Percentiles rank a stretch among this genome's conserved stretches.
Conservation (phyloP, 768 basidiomycete species). For the Lactifluus subvellereus region DNA sequence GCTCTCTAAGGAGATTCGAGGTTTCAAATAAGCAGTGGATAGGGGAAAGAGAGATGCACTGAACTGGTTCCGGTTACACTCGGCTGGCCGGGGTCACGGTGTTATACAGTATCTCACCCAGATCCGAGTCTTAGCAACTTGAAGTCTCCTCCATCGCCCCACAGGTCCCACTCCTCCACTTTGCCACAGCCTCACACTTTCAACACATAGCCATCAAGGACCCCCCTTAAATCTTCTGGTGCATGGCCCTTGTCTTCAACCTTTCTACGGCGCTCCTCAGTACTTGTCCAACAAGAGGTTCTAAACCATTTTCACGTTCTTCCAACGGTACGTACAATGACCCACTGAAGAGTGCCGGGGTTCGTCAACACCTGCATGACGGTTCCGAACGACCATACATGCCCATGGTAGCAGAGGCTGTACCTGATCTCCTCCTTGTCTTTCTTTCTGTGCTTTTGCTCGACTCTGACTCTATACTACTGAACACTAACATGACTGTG, state of each 20-base stretch:
- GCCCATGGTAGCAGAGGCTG: not conserved
- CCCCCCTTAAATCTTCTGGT: constrained; percentile 30
- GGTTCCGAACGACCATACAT: not conserved
- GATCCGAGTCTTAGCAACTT: constrained; percentile 15
- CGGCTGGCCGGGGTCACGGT: too few species aligned
- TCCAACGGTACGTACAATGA: not conserved
- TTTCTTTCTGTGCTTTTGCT: not conserved
- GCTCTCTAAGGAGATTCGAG: not conserved
- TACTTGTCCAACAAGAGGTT: not conserved
- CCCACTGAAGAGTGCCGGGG: not conserved
- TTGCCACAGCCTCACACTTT: not conserved
- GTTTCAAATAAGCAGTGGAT: not conserved
- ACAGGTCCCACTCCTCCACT: not conserved
- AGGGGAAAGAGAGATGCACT: not conserved
- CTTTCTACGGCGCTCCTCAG: not conserved
- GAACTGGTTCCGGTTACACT: too few species aligned
- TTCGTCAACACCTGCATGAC: not conserved
- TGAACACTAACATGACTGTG: constrained; percentile 22
- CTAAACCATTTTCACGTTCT: not conserved
- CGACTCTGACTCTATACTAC: constrained; percentile 35
- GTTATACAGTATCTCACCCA: not conserved
- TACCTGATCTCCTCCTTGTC: not conserved
- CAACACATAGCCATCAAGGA: too few species aligned
- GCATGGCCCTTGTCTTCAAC: not conserved
- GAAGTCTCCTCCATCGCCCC: constrained; percentile 1